phyloP scores from a whole-genome alignment of 805 yeast species.

The Wickerhamiella shivajii region DNA sequence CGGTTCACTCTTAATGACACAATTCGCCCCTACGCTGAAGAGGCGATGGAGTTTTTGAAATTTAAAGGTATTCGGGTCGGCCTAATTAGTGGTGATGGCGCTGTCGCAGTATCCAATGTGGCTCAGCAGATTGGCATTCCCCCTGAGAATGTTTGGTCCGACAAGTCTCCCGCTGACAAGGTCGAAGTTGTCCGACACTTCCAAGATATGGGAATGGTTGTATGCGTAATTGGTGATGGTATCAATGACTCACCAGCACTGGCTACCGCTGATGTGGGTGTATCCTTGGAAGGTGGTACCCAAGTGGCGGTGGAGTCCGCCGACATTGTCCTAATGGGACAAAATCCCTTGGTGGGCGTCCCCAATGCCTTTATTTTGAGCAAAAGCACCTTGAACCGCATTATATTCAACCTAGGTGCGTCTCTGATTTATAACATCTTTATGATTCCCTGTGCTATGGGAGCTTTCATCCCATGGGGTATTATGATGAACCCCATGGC shows the following conservation, averaged over 20 bases:
- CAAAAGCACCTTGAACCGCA: conserved; percentile 51
- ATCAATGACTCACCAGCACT: conserved; percentile 96
- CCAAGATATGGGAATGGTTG: conserved; percentile 35
- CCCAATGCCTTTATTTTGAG: conserved; percentile 53
- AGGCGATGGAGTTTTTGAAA: conserved; percentile 42
- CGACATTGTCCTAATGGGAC: conserved; percentile 54
- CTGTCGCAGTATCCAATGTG: conserved; percentile 43
- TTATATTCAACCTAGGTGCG: conserved; percentile 72
- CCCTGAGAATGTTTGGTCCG: conserved; percentile 49
- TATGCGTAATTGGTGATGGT: conserved; percentile 95
- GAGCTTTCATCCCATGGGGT: conserved; percentile 65
- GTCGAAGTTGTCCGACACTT: conserved; percentile 39
- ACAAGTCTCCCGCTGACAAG: conserved; percentile 64
- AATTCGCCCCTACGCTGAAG: conserved; percentile 48
- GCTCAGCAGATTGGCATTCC: conserved; percentile 59
- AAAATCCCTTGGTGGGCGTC: conserved; percentile 25
- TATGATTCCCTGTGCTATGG: conserved; percentile 96
- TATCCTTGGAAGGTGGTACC: conserved; percentile 84
- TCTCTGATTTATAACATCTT: conserved; percentile 71
- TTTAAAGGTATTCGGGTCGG: conserved; percentile 47
- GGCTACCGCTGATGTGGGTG: conserved; percentile 75
- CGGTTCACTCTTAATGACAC: conserved; percentile 52
- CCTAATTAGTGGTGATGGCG: conserved; percentile 82
- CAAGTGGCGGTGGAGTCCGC: conserved; percentile 97
- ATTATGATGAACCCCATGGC: conserved; percentile 65